Percentiles rank a stretch among this genome's conserved stretches.
Conservation (phyloP, 331 rosid species). For the Quercus lobata region DNA sequence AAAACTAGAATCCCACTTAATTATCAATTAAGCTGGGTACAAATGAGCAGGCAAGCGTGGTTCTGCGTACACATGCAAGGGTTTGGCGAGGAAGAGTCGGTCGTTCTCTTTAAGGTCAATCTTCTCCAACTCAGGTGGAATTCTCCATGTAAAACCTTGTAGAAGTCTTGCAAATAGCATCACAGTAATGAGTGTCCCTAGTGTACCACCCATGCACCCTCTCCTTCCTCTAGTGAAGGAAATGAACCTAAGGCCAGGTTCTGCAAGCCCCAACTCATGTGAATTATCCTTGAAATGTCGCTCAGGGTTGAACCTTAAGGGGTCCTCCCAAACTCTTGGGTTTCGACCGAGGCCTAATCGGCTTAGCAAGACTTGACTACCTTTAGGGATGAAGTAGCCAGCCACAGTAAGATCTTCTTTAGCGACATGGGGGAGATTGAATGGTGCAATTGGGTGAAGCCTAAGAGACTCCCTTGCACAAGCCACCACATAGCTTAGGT, state of each 20-base stretch:
- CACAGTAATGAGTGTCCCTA: background rate
- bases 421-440: conserved; percentile 24
- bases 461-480: too few relatives aligned
- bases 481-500: conserved; percentile 7
- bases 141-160: background rate
- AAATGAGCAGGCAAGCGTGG: background rate
- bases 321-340: conserved; percentile 34
- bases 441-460: too few relatives aligned
- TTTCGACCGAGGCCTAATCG: conserved; percentile 33
- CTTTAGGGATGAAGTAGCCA: conserved; percentile 40
- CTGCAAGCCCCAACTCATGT: background rate
- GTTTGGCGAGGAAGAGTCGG: background rate
- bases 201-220: conserved; percentile 25
- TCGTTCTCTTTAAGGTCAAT: background rate
- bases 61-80: background rate
- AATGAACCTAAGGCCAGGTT: conserved; percentile 18
- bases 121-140: background rate
- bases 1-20: too few relatives aligned
- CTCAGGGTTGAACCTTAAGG: conserved; percentile 21
- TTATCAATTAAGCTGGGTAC: background rate
- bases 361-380: conserved; percentile 33
- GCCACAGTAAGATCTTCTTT: conserved; percentile 11
- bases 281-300: conserved; percentile 5
- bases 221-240: conserved; percentile 33
- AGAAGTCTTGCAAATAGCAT: background rate